These are phyloP conservation scores for Calonectria hongkongensis DNA, from an alignment of 2,329 filamentous ascomycete genomes.

Conservation along the genomic window DNA sequence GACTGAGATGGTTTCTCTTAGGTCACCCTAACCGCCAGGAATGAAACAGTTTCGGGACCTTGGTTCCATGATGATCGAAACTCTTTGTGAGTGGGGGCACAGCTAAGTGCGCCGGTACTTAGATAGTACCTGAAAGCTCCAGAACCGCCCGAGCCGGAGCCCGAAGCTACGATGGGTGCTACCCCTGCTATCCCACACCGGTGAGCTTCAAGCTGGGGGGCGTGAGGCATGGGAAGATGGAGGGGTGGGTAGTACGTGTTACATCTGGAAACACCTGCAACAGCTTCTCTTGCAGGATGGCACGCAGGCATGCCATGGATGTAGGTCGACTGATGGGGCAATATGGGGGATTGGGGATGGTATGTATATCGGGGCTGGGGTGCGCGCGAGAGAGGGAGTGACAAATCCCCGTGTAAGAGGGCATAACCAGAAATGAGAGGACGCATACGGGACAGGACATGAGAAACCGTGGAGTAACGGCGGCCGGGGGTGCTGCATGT, in stretches of 20 bases:
- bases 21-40: slow-evolving; percentile 42
- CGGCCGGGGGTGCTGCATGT: slow-evolving; percentile 18
- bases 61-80: slow-evolving; percentile 39
- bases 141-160: slow-evolving; percentile 41
- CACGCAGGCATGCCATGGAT: slow-evolving; percentile 38
- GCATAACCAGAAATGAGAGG: slow-evolving; percentile 30
- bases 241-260: slow-evolving; percentile 39
- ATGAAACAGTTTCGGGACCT: slow-evolving; percentile 43
- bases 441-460: slow-evolving; percentile 40
- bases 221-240: slow-evolving; percentile 23
- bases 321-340: slow-evolving; percentile 51
- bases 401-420: slow-evolving; percentile 44
- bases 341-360: slow-evolving; percentile 26
- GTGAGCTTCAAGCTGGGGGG: slow-evolving; percentile 49
- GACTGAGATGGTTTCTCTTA: slow-evolving; percentile 30
- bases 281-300: slow-evolving; percentile 41
- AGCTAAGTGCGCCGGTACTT: slow-evolving; percentile 12
- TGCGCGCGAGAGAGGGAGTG: slow-evolving; percentile 33
- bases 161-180: slow-evolving; percentile 43
- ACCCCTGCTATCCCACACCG: slow-evolving; percentile 49
- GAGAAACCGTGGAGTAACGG: slow-evolving; percentile 13
- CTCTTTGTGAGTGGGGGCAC: slow-evolving; percentile 47
- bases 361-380: slow-evolving; percentile 34
- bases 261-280: slow-evolving; percentile 40
- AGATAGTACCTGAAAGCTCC: background rate